A percentile compares a stretch with the other conserved stretches of the same genome.
Evolutionary conservation across 805 yeast genomes (phyloP).

Genomic region (Candida patagonica): DNA sequence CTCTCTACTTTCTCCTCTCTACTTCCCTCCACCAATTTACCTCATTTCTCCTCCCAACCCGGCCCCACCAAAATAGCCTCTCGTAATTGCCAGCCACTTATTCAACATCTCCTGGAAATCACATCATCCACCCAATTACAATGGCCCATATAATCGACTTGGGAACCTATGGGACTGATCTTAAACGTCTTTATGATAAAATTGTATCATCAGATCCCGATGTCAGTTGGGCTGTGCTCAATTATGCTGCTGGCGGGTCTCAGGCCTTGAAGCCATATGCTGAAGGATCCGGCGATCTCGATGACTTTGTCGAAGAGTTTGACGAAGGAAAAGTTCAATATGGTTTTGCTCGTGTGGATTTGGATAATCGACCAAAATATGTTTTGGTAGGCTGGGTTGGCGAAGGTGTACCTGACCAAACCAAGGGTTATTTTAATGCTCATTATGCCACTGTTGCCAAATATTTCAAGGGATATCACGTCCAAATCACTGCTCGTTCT

Average conservation of each 20-base stretch:
- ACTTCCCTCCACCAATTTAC: neutral
- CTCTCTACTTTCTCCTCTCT: neutral
- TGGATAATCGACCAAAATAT: conserved; percentile 82
- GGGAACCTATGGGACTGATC: conserved; percentile 63
- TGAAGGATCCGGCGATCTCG: conserved; percentile 40
- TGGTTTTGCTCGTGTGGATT: conserved; percentile 79
- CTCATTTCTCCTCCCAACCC: neutral
- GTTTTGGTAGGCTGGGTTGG: conserved; percentile 89
- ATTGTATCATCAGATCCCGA: conserved; percentile 70
- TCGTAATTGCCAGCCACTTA: too few relatives aligned
- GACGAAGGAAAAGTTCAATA: conserved; percentile 84
- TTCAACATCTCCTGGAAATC: too few relatives aligned
- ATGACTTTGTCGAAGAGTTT: conserved; percentile 71
- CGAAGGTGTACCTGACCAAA: conserved; percentile 69
- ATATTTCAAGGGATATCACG: conserved; percentile 65
- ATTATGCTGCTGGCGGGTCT: conserved; percentile 47
- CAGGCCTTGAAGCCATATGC: conserved; percentile 33
- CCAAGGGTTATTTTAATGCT: conserved; percentile 35
- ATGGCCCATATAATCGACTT: conserved; percentile 34
- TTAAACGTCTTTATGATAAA: conserved; percentile 65
- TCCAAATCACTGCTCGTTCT: conserved; percentile 95
- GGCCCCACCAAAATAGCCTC: too few relatives aligned
- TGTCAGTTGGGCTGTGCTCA: conserved; percentile 68
- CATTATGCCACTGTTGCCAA: conserved; percentile 33
- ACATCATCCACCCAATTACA: too few relatives aligned